phyloP scores from a whole-genome alignment of 148 eudicot genomes.

The Linanthus parryae region DNA sequence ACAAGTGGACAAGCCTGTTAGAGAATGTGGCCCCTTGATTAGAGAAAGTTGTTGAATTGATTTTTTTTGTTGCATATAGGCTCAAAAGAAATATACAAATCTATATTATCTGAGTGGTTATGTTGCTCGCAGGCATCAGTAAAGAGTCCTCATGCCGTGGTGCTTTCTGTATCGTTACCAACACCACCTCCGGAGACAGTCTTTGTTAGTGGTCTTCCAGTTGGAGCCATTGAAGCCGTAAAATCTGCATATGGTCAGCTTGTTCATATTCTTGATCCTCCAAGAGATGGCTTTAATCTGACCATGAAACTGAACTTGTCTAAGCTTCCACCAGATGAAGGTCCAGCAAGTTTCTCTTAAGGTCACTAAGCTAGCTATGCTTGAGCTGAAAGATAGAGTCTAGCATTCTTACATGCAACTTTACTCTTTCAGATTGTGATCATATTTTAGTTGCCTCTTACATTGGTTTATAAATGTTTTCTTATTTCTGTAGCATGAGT shows the following conservation, averaged over 20 bases:
- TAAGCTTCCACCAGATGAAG: conserved; percentile 97
- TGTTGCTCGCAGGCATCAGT: conserved; percentile 52
- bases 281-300: conserved; percentile 91
- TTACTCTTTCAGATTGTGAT: neutral
- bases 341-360: conserved; percentile 66
- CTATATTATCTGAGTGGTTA: conserved; percentile 1
- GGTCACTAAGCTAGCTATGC: conserved; percentile 50
- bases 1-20: neutral
- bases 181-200: conserved; percentile 87
- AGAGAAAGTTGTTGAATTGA: neutral
- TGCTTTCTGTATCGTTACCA: conserved; percentile 78
- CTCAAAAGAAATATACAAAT: too few species aligned
- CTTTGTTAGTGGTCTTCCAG: conserved; percentile 76
- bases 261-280: conserved; percentile 93
- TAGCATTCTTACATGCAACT: neutral
- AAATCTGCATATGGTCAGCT: conserved; percentile 72
- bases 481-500: neutral
- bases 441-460: neutral
- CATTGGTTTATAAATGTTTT: neutral
- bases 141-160: conserved; percentile 78
- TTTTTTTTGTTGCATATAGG: neutral
- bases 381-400: conserved; percentile 17
- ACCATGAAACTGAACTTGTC: conserved; percentile 85
- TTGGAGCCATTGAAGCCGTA: conserved; percentile 92
- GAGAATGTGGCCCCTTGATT: conserved; percentile 4